These are phyloP conservation scores for Oleoguttula mirabilis DNA, from an alignment of 495 filamentous ascomycete species.

Conservation along the genomic window DNA sequence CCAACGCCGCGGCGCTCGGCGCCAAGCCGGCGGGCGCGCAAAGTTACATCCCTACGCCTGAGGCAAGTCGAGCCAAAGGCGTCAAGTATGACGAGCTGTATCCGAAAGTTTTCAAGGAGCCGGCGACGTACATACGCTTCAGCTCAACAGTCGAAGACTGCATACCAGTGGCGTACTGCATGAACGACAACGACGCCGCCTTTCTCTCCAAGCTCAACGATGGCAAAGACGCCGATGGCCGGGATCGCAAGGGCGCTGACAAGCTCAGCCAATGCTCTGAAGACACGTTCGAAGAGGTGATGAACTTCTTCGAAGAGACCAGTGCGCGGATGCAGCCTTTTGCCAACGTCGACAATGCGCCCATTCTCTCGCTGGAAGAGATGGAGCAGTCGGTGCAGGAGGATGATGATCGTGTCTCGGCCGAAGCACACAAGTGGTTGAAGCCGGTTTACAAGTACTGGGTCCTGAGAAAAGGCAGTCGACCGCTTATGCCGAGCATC, in stretches of 20 bases:
- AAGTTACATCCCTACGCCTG: slow-evolving; percentile 76
- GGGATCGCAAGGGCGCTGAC: slow-evolving; percentile 34
- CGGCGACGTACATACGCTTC: slow-evolving; percentile 91
- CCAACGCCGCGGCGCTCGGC: slow-evolving; percentile 50
- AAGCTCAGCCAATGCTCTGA: slow-evolving; percentile 59
- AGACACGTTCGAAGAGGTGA: slow-evolving; percentile 82
- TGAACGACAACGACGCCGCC: slow-evolving; percentile 76
- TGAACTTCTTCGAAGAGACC: slow-evolving; percentile 89
- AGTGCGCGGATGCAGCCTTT: slow-evolving; percentile 70
- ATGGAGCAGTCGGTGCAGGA: slow-evolving; percentile 70
- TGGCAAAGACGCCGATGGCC: slow-evolving; percentile 34
- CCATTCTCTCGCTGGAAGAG: slow-evolving; percentile 65
- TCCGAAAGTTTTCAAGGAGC: slow-evolving; percentile 61
- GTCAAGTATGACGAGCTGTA: slow-evolving; percentile 83
- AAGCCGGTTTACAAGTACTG: slow-evolving; percentile 87
- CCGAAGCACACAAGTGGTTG: slow-evolving; percentile 56
- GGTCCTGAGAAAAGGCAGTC: slow-evolving; percentile 59
- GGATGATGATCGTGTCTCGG: slow-evolving; percentile 54
- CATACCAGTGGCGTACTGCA: slow-evolving; percentile 75
- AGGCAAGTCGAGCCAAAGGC: slow-evolving; percentile 53
- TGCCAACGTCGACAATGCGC: slow-evolving; percentile 72
- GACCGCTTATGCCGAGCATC: slow-evolving; percentile 56
- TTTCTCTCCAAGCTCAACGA: slow-evolving; percentile 77
- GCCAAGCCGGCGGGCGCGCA: slow-evolving; percentile 51
- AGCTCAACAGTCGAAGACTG: slow-evolving; percentile 96